phyloP scores from a whole-genome alignment of 78 protist species.

The Capsaspora owczarzaki region DNA sequence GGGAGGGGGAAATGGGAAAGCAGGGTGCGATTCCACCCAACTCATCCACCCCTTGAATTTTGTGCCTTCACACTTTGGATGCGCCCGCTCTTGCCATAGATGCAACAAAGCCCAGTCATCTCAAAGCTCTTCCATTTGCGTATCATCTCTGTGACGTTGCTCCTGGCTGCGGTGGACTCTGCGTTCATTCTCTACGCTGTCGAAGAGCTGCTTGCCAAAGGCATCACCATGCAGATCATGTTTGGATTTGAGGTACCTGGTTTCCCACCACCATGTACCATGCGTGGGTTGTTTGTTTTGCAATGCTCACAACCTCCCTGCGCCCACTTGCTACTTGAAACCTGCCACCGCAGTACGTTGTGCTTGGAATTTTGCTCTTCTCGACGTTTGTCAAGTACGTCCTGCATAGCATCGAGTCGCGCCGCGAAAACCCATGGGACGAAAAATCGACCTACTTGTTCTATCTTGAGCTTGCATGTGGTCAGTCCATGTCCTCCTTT shows the following conservation, averaged over 20 bases:
- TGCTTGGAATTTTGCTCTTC: not conserved
- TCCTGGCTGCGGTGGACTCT: conserved; percentile 33
- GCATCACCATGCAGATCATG: conserved; percentile 59
- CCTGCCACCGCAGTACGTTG: not conserved
- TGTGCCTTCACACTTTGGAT: too few relatives aligned
- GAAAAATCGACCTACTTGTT: conserved; percentile 53
- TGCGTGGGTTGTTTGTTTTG: not conserved
- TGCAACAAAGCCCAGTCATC: conserved; percentile 59
- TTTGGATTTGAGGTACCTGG: conserved; percentile 65
- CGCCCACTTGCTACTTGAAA: not conserved
- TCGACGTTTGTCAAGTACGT: conserved; percentile 9
- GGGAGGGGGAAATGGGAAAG: too few relatives aligned
- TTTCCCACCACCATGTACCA: not conserved
- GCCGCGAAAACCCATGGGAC: conserved; percentile 67
- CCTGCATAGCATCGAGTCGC: conserved; percentile 35
- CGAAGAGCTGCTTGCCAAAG: conserved; percentile 6
- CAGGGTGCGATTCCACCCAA: too few relatives aligned
- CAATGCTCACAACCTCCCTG: too few relatives aligned
- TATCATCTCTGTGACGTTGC: conserved; percentile 10
- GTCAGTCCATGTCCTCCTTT: not conserved
- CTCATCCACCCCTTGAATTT: too few relatives aligned
- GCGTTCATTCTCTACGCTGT: conserved; percentile 31
- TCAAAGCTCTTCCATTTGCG: conserved; percentile 35
- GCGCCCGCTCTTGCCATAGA: too few relatives aligned
- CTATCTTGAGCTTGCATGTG: conserved; percentile 61